phyloP scores from a whole-genome alignment of 768 basidiomycete species.

The Sporobolomyces phaffii region DNA sequence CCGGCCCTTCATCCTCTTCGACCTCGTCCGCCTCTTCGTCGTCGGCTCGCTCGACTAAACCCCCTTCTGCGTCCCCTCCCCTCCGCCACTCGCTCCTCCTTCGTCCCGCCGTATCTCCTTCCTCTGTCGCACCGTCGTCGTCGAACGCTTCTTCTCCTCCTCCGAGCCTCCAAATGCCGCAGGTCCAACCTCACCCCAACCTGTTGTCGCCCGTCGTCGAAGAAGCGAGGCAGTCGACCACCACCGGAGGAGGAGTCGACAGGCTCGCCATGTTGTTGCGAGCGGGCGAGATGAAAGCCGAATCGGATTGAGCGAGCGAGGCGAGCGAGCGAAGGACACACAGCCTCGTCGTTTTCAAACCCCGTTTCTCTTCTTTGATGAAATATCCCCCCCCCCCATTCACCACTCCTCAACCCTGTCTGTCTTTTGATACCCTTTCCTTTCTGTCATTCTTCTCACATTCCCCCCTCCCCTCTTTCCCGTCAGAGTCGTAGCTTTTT shows the following conservation, averaged over 20 bases:
- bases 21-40: neutral
- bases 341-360: neutral
- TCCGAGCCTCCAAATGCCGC: conserved; percentile 3
- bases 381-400: too few relatives aligned
- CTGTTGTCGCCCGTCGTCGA: conserved; percentile 9
- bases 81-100: neutral
- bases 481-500: too few relatives aligned
- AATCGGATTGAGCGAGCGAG: too few relatives aligned
- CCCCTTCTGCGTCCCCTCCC: neutral
- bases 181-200: neutral
- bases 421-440: too few relatives aligned
- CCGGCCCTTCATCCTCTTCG: neutral
- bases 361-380: neutral
- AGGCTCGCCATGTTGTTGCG: neutral
- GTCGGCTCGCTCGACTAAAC: neutral
- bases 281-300: conserved; percentile 11
- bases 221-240: neutral
- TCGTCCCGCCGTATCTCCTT: neutral
- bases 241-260: neutral
- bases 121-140: conserved; percentile 3
- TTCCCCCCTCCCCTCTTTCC: too few relatives aligned
- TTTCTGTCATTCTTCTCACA: too few relatives aligned
- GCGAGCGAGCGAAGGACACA: too few relatives aligned
- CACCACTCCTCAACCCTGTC: too few relatives aligned
- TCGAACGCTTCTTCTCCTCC: neutral